Conservation (phyloP, 441 rosid species). For the Erysimum cheiri region DNA sequence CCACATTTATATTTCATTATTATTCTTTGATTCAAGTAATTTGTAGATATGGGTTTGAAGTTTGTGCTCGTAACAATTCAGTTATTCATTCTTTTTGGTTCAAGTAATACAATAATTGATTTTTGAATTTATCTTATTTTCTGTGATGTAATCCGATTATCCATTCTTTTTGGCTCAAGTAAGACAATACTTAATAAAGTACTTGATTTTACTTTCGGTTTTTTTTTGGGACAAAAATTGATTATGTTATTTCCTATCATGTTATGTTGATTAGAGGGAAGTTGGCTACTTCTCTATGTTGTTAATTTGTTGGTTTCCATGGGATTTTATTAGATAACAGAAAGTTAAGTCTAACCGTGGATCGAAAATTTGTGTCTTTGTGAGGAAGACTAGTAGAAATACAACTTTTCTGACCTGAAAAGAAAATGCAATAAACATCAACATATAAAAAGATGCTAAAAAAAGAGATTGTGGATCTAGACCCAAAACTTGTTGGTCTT, state of each 20-base stretch:
- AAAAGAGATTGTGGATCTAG: neutral
- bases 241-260: no score
- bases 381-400: neutral
- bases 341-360: no score
- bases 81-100: slow-evolving; percentile 19
- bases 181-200: no score
- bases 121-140: neutral
- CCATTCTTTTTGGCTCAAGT: neutral
- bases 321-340: no score
- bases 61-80: slow-evolving; percentile 12
- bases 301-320: no score
- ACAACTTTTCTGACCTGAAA: neutral
- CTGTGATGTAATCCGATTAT: neutral
- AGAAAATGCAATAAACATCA: neutral
- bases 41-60: slow-evolving; percentile 31
- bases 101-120: slow-evolving; percentile 23
- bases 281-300: no score
- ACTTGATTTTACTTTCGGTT: no score
- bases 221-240: no score
- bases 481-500: neutral
- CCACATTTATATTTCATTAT: slow-evolving; percentile 15
- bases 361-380: neutral
- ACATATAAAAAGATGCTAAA: neutral
- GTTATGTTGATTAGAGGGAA: no score
- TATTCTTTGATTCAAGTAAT: slow-evolving; percentile 41